Percentiles rank a stretch among this genome's conserved stretches.
phyloP scores from a whole-genome alignment of 805 yeast species.

The Metschnikowia santaceciliae region DNA sequence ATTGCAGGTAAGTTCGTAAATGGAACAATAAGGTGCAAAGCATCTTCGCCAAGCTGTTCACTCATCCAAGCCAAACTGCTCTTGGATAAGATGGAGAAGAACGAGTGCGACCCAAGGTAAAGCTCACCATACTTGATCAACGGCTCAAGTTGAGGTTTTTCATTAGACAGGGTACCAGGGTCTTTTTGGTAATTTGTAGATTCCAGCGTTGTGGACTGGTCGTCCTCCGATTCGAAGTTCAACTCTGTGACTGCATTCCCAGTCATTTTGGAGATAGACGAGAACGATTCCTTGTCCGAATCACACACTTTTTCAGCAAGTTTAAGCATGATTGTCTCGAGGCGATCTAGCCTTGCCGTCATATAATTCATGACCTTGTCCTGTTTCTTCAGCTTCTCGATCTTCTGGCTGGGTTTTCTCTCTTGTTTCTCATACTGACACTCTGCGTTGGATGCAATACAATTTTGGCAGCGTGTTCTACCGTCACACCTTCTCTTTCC shows the following conservation, averaged over 20 bases:
- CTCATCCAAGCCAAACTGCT: constrained; percentile 33
- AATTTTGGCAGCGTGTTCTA: constrained; percentile 11
- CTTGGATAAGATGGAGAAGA: constrained; percentile 31
- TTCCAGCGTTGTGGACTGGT: neutral
- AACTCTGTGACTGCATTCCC: neutral
- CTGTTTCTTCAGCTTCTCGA: constrained; percentile 2
- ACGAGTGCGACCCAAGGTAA: constrained; percentile 36
- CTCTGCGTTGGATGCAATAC: constrained; percentile 7
- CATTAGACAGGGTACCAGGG: neutral
- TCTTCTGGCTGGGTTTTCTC: constrained; percentile 5
- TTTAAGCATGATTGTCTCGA: constrained; percentile 5
- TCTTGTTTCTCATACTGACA: constrained; percentile 13
- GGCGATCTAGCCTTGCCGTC: constrained; percentile 5
- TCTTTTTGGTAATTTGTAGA: neutral
- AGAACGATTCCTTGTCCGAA: neutral
- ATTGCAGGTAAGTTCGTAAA: constrained; percentile 27
- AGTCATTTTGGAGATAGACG: neutral
- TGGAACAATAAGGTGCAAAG: constrained; percentile 21
- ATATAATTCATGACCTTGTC: neutral
- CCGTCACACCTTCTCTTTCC: constrained; percentile 18
- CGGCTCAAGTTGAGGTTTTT: neutral
- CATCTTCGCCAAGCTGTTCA: constrained; percentile 21
- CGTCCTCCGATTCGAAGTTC: constrained; percentile 1
- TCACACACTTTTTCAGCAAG: constrained; percentile 1
- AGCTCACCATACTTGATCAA: constrained; percentile 12